Evolutionary conservation across 2,329 filamentous ascomycete genomes (phyloP), one percentile per base, ranked within the genome.

Genomic region (Fusarium xylarioides): DNA sequence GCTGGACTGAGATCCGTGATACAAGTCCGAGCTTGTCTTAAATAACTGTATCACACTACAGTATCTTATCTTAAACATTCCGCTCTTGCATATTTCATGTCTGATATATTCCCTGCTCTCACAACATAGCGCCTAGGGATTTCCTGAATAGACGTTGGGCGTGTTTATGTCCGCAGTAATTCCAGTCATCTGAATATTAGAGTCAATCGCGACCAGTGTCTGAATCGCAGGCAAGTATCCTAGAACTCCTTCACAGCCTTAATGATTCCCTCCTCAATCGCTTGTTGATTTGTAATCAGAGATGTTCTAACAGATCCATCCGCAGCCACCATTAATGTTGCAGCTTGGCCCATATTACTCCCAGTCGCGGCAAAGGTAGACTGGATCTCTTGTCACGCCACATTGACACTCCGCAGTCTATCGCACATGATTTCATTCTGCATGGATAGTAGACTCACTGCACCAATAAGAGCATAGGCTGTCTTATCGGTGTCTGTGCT

Each of bases 121-220:
- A 2, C 4, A 5, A 1, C 16, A 11, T 47, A 0, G 5, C 9
- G 9, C 7, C 1, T 8, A 21, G 1, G 6, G 3, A 0, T n/a
- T 12, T n/a, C 32, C 46, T 23, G 8, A 1, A 26, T 4, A 52
- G 30, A 52, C 2, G n/a, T n/a, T 26, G 4, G 12, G 47, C 2
- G 9, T n/a, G 11, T 19, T 2, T 2, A 35, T 35, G 2, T 26
- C 16, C 4, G 30, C 30, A 10, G n/a, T 35, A 30, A 52, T 15
- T 3, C 47, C 30, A 4, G 6, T 15, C 1, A 11, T 52, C 2
- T 35, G 9, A 0, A 35, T 19, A 4, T 2, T 8, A 6, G n/a
- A 34, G n/a, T 52, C 47, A 15, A 8, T 19, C 11, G 30, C 0
- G 4, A 35, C 9, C 0, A 52, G 47, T 5, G 11, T 2, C 3